Percentiles rank a stretch among this genome's conserved stretches.
These are phyloP conservation scores for Uncinocarpus reesii DNA, from an alignment of 2,329 filamentous ascomycete genomes.

Conservation along the genomic window DNA sequence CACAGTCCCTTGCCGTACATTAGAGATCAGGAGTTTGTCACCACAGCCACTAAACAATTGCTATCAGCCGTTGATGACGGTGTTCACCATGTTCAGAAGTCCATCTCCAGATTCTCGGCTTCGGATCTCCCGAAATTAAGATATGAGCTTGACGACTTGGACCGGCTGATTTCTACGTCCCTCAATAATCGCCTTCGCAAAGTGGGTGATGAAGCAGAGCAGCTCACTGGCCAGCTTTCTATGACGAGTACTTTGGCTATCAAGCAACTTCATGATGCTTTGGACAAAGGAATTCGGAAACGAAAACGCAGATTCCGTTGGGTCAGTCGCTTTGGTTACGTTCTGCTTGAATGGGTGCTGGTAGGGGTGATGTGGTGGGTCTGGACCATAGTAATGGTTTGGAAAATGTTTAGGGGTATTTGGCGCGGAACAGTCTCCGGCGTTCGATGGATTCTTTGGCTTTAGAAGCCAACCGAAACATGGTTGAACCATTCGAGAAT, in stretches of 20 bases:
- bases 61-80: constrained; percentile 40
- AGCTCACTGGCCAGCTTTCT: constrained; percentile 63
- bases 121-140: constrained; percentile 37
- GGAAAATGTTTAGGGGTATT: constrained; percentile 54
- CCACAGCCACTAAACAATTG: constrained; percentile 45
- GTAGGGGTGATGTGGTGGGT: constrained; percentile 89
- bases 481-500: background rate
- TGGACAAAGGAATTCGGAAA: constrained; percentile 59
- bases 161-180: constrained; percentile 38
- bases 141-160: constrained; percentile 35
- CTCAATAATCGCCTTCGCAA: constrained; percentile 52
- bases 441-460: constrained; percentile 75
- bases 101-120: constrained; percentile 40
- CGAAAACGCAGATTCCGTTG: constrained; percentile 64
- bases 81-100: constrained; percentile 35
- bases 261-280: constrained; percentile 67
- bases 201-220: constrained; percentile 69
- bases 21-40: constrained; percentile 42
- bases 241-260: constrained; percentile 67
- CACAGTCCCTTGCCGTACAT: constrained; percentile 33
- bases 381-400: constrained; percentile 76
- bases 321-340: constrained; percentile 65
- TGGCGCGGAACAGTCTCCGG: constrained; percentile 50
- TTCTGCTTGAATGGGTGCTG: constrained; percentile 75
- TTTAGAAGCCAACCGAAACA: constrained; percentile 38